Evolutionary conservation across 352 stramenopile genomes (phyloP), one percentile per base, ranked within the genome.

Genomic region (Globisporangium nodosum): DNA sequence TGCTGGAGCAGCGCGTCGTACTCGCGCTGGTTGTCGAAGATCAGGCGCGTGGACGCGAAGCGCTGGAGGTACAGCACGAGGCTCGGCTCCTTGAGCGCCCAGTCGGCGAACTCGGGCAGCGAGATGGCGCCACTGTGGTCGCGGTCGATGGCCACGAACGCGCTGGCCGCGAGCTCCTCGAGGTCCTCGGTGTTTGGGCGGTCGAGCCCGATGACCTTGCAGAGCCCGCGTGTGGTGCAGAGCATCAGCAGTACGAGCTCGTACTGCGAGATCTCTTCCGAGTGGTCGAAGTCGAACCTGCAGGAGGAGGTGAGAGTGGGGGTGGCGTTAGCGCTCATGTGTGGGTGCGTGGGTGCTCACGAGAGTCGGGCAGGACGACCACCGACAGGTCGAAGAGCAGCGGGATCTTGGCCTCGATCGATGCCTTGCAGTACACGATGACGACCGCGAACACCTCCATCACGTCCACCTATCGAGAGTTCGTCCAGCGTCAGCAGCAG

Each of bases 211-310:
- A 88, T 68, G 33, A 78, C 76, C 46, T 89, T 89, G 58, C 78
- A 92, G 4, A 92, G 64, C 5, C 79, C 82, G n/a, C 82, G 71
- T 15, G 79, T 87, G 9, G 78, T 76, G 57, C 78, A 92, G 20
- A 92, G 68, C 76, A 90, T 80, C 12, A 92, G 61, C 12, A 92
- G 64, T 11, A 90, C 73, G 6, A 92, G 63, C 42, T 92, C 82
- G 39, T 69, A 64, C 49, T 80, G 64, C 0, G 78, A 90, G 18
- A 92, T 90, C 46, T 80, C 71, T 8, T 80, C 64, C 42, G 79
- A 90, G 24, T 90, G 74, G 37, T 90, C 78, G 52, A 92, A 92
- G 63, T 92, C 82, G 63, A 92, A 92, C 3, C 76, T 85, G 47
- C 3, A 40, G 9, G 16, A 5, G 15, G 18, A 2, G 3, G 30